phyloP scores from a whole-genome alignment of 192 early-diverging fungal species.

The Coemansia sp. region DNA sequence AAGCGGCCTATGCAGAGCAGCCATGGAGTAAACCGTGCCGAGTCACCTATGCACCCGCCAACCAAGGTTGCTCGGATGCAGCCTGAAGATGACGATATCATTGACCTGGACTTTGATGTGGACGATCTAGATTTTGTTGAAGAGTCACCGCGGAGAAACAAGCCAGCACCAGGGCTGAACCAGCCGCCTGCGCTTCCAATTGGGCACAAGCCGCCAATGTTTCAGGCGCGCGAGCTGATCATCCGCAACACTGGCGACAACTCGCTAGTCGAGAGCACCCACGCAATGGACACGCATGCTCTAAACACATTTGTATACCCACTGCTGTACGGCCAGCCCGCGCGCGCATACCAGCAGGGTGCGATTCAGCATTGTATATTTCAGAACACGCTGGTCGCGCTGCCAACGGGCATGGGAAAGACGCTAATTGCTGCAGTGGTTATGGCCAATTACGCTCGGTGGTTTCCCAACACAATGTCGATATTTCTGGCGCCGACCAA shows the following conservation, averaged over 20 bases:
- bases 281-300: conserved; percentile 30
- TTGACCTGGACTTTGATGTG: conserved; percentile 22
- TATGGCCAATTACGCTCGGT: conserved; percentile 86
- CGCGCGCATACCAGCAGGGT: conserved; percentile 85
- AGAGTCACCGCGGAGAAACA: background rate
- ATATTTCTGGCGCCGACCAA: conserved; percentile 92
- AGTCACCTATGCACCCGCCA: conserved; percentile 13
- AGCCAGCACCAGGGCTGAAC: background rate
- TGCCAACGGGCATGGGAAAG: conserved; percentile 87
- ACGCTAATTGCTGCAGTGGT: conserved; percentile 95
- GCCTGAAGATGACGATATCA: conserved; percentile 23
- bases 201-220: conserved; percentile 5
- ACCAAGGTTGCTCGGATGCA: conserved; percentile 11
- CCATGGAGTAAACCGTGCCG: background rate
- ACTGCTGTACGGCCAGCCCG: conserved; percentile 42
- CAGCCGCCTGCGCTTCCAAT: background rate
- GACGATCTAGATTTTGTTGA: conserved; percentile 17
- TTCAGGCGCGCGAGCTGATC: conserved; percentile 22
- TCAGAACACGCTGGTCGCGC: conserved; percentile 82
- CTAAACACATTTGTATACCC: conserved; percentile 49
- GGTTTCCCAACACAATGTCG: conserved; percentile 85
- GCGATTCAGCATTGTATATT: conserved; percentile 75
- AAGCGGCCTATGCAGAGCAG: conserved; percentile 10
- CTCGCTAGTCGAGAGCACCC: conserved; percentile 31
- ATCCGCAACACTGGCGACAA: conserved; percentile 45